phyloP scores from a whole-genome alignment of 352 stramenopile genomes.

The Pythium aristosporum region DNA sequence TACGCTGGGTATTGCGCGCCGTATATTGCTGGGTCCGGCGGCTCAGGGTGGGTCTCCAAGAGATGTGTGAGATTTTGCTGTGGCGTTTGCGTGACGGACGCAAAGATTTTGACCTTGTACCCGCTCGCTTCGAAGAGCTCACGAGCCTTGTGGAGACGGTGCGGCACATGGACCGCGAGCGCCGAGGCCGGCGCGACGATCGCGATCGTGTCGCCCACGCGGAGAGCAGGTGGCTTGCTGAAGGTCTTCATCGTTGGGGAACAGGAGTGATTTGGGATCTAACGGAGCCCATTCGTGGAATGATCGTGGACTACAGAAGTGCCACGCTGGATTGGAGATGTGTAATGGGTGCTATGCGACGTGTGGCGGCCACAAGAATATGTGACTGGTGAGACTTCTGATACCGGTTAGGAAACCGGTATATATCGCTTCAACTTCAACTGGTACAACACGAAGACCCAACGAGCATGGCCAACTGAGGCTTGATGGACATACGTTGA shows the following conservation, averaged over 20 bases:
- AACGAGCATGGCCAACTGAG: too few relatives aligned
- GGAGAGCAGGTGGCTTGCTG: constrained; percentile 28
- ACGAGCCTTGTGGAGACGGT: constrained; percentile 42
- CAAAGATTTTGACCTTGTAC: constrained; percentile 47
- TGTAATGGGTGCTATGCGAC: not conserved
- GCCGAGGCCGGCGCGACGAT: constrained; percentile 51
- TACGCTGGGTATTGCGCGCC: constrained; percentile 30
- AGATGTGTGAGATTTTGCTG: constrained; percentile 29
- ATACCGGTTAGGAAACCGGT: not conserved
- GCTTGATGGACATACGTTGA: too few relatives aligned
- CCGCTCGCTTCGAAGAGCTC: constrained; percentile 33
- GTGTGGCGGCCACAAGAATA: not conserved
- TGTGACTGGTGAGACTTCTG: not conserved
- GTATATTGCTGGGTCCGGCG: constrained; percentile 24
- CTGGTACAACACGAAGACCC: too few relatives aligned
- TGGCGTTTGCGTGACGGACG: constrained; percentile 31
- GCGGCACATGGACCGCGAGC: constrained; percentile 40
- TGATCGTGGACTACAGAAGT: not conserved
- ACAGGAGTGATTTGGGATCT: not conserved
- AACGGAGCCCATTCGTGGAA: too few relatives aligned
- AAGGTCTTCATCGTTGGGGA: not conserved
- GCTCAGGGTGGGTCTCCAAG: constrained; percentile 10
- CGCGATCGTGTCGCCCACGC: constrained; percentile 40
- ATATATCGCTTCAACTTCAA: not conserved
- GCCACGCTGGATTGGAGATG: not conserved